Percentiles rank a stretch among this genome's conserved stretches.
These are phyloP conservation scores for Mycena amicta DNA, from an alignment of 768 basidiomycete species.

Conservation along the genomic window DNA sequence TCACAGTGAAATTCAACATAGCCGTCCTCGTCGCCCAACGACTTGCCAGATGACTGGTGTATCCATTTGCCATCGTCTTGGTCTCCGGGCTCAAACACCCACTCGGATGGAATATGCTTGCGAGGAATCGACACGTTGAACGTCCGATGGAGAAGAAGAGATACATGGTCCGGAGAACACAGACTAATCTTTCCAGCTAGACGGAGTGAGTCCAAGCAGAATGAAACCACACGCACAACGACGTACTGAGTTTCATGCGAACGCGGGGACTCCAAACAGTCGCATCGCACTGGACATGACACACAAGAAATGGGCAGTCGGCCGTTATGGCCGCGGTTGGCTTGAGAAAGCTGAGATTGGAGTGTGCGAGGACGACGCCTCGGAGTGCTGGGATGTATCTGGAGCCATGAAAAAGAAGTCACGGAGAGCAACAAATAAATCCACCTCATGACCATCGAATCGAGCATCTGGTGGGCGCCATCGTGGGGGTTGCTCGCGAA, in stretches of 20 bases:
- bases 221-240: slow-evolving; percentile 3
- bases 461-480: slow-evolving; percentile 88
- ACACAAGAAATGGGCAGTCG: slow-evolving; percentile 86
- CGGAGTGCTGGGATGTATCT: slow-evolving; percentile 89
- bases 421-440: neutral
- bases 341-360: slow-evolving; percentile 69
- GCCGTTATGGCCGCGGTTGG: slow-evolving; percentile 67
- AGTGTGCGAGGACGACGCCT: slow-evolving; percentile 87
- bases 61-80: slow-evolving; percentile 67
- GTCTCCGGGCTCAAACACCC: slow-evolving; percentile 82
- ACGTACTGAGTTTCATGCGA: slow-evolving; percentile 78
- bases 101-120: slow-evolving; percentile 82
- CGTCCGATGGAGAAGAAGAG: slow-evolving; percentile 85
- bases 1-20: slow-evolving; percentile 82
- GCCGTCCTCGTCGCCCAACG: slow-evolving; percentile 68
- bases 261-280: slow-evolving; percentile 87
- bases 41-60: slow-evolving; percentile 65
- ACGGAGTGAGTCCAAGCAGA: slow-evolving; percentile 1
- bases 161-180: slow-evolving; percentile 90
- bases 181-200: slow-evolving; percentile 85
- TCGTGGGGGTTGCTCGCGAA: slow-evolving; percentile 72
- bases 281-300: slow-evolving; percentile 75
- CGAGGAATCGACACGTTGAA: slow-evolving; percentile 96
- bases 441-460: slow-evolving; percentile 95
- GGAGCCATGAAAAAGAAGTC: neutral